Conservation (phyloP, 2,329 filamentous ascomycete species). For the Neoarthrinium moseri region DNA sequence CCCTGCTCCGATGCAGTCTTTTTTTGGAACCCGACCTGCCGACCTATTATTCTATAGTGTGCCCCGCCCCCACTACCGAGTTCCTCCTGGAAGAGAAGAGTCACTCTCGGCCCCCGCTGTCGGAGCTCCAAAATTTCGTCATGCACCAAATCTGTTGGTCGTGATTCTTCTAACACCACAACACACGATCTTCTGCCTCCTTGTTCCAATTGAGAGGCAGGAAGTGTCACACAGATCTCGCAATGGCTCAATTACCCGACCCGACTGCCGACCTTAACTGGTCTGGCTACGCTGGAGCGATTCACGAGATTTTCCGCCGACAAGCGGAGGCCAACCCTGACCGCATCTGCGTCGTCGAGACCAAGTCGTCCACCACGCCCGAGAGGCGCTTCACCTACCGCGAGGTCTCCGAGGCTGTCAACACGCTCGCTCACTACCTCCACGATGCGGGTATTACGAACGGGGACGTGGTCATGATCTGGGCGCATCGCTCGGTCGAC, state of each 20-base stretch:
- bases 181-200: too few species aligned
- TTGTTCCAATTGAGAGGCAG: conserved; percentile 13
- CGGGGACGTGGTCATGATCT: conserved; percentile 93
- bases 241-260: conserved; percentile 49
- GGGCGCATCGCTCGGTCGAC: conserved; percentile 75
- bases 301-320: conserved; percentile 67
- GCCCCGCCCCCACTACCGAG: too few species aligned
- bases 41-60: too few species aligned
- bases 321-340: conserved; percentile 71
- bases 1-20: too few species aligned
- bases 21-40: too few species aligned
- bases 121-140: too few species aligned
- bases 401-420: conserved; percentile 84
- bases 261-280: conserved; percentile 68
- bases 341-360: conserved; percentile 48
- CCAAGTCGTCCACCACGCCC: conserved; percentile 43
- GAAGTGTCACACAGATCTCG: not conserved
- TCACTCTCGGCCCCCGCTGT: too few species aligned
- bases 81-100: too few species aligned
- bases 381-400: conserved; percentile 75
- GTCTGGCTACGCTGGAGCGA: conserved; percentile 63
- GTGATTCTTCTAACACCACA: too few species aligned
- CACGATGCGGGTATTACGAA: conserved; percentile 68
- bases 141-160: too few species aligned
- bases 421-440: conserved; percentile 77